phyloP scores from a whole-genome alignment of 1,284 basidiomycete species.

The Ceratobasidium sp. region DNA sequence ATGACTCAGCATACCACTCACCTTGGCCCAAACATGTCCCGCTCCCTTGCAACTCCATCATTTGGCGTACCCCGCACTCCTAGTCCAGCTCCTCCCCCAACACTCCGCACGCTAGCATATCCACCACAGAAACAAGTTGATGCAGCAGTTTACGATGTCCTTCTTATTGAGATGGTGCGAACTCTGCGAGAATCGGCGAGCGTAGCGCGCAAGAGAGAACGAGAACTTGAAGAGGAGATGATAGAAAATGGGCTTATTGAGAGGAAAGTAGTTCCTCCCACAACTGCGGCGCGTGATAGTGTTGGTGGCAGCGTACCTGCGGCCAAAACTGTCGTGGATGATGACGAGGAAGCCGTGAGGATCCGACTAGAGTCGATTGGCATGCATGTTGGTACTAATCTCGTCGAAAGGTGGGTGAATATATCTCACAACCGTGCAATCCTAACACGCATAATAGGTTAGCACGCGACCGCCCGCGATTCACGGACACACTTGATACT shows the following conservation, averaged over 20 bases:
- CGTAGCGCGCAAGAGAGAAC: conserved; percentile 71
- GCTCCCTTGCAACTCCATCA: conserved; percentile 50
- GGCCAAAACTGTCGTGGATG: conserved; percentile 60
- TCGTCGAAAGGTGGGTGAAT: conserved; percentile 78
- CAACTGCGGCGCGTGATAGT: conserved; percentile 55
- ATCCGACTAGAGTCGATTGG: conserved; percentile 84
- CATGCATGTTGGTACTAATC: conserved; percentile 84
- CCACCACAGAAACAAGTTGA: conserved; percentile 66
- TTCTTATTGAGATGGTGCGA: conserved; percentile 82
- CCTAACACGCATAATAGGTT: conserved; percentile 25
- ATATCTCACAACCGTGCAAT: not conserved
- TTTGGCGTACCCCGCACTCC: conserved; percentile 51
- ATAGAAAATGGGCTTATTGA: conserved; percentile 71
- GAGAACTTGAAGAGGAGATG: conserved; percentile 78
- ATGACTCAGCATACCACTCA: not conserved
- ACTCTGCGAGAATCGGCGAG: conserved; percentile 75
- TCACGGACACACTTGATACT: conserved; percentile 85
- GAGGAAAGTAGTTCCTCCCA: conserved; percentile 47
- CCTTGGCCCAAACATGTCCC: conserved; percentile 49
- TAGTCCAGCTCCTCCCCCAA: conserved; percentile 49
- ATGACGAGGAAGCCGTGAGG: conserved; percentile 77
- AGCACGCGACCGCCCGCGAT: conserved; percentile 60
- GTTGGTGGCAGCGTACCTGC: conserved; percentile 56
- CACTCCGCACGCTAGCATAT: conserved; percentile 50
- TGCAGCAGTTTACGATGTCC: conserved; percentile 81